A percentile compares a stretch with the other conserved stretches of the same genome.
Evolutionary conservation across 2,329 filamentous ascomycete species (phyloP).

Genomic region (Chrysoporthe deuterocubensis): DNA sequence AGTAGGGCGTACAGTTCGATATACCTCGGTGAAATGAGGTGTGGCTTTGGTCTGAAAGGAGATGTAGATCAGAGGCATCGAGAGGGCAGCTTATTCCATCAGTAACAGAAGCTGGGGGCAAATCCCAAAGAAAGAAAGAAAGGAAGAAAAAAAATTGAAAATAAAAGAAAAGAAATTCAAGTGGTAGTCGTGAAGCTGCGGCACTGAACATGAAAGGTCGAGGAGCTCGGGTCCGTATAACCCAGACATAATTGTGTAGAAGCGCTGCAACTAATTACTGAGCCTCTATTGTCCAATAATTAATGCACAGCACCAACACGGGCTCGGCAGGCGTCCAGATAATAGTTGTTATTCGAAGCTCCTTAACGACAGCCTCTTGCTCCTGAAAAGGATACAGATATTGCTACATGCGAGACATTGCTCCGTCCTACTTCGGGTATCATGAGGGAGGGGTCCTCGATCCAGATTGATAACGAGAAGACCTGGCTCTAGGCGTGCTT

Average conservation of each 20-base stretch:
- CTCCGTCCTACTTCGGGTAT: too few species aligned
- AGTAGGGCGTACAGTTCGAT: conserved; percentile 17
- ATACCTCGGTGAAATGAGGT: conserved; percentile 28
- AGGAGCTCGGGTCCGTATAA: background rate
- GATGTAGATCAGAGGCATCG: conserved; percentile 30
- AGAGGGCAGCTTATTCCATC: conserved; percentile 25
- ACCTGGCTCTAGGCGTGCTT: too few species aligned
- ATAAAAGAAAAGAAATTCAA: background rate
- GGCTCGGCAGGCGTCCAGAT: too few species aligned
- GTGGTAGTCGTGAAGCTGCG: background rate
- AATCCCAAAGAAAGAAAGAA: background rate
- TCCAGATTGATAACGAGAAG: too few species aligned
- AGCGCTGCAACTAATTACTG: background rate
- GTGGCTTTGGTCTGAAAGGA: conserved; percentile 35
- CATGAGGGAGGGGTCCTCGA: too few species aligned
- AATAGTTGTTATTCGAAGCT: too few species aligned
- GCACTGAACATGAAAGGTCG: background rate
- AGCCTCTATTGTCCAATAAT: too few species aligned
- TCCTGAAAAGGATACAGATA: too few species aligned
- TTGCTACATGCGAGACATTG: too few species aligned
- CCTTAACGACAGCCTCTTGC: too few species aligned
- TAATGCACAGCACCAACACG: too few species aligned
- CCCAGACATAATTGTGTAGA: background rate
- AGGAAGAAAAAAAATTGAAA: too few species aligned
- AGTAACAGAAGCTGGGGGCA: background rate